These are phyloP conservation scores for Clonostachys rhizophaga DNA, from an alignment of 2,329 filamentous ascomycete genomes.

Conservation along the genomic window DNA sequence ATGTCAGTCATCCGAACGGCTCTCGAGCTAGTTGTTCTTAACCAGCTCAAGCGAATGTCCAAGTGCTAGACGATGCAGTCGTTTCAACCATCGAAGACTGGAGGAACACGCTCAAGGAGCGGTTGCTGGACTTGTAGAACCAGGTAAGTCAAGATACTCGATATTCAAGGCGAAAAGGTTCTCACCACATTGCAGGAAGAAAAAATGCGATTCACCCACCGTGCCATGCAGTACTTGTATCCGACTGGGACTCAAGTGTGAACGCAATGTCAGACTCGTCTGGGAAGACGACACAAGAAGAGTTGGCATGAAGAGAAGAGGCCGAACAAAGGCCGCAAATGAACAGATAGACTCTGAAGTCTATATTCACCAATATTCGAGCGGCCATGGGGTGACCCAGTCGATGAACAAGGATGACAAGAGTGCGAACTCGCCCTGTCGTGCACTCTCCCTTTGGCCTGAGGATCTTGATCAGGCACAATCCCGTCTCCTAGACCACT, in stretches of 20 bases:
- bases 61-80: no score
- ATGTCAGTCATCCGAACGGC: no score
- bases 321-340: neutral
- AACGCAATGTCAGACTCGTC: constrained; percentile 5
- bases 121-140: constrained; percentile 5
- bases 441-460: constrained; percentile 6
- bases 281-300: constrained; percentile 10
- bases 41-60: no score
- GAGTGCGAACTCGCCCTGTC: neutral
- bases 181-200: constrained; percentile 1
- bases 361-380: neutral
- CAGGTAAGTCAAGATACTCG: neutral
- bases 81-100: no score
- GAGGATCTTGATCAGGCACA: constrained; percentile 5
- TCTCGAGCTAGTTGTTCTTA: no score
- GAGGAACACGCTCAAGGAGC: neutral
- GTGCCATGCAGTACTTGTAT: constrained; percentile 6
- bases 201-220: constrained; percentile 4
- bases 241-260: constrained; percentile 5
- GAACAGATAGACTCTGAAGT: neutral
- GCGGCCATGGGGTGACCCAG: no score
- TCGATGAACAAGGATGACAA: neutral
- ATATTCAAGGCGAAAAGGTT: neutral
- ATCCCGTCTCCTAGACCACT: constrained; percentile 7
- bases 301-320: constrained; percentile 7